Percentiles rank a stretch among this genome's conserved stretches.
These are phyloP conservation scores for Xylariaceae sp. DNA, from an alignment of 2,329 filamentous ascomycete species.

Conservation along the genomic window DNA sequence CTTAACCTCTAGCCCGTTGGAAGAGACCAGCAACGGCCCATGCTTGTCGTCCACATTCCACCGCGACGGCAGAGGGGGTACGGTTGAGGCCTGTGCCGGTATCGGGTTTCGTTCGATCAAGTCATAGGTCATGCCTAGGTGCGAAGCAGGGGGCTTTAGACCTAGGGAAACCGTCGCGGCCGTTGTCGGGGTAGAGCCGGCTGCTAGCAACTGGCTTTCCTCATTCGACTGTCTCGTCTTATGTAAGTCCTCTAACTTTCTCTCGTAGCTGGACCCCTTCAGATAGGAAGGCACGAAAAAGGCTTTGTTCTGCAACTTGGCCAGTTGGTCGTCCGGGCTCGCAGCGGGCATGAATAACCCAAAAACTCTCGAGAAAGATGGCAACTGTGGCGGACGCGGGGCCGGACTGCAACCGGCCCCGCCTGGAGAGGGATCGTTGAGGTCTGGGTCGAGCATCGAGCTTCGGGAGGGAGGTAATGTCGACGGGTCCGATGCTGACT, in stretches of 20 bases:
- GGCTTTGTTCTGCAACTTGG: constrained; percentile 32
- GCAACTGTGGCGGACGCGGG: constrained; percentile 32
- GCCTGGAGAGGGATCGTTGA: constrained; percentile 25
- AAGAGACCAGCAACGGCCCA: constrained; percentile 64
- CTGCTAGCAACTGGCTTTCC: constrained; percentile 42
- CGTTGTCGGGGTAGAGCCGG: constrained; percentile 17
- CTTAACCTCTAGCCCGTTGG: constrained; percentile 68
- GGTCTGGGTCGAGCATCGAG: constrained; percentile 32
- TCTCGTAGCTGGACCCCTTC: constrained; percentile 68
- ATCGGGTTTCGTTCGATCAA: constrained; percentile 70
- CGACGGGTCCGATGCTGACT: constrained; percentile 29
- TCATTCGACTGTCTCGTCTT: constrained; percentile 51
- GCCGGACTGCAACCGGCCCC: constrained; percentile 22
- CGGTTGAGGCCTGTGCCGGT: constrained; percentile 50
- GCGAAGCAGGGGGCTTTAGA: constrained; percentile 53
- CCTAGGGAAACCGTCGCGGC: constrained; percentile 38
- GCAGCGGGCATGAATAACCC: constrained; percentile 39
- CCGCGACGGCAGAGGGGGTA: constrained; percentile 68
- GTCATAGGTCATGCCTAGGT: constrained; percentile 77
- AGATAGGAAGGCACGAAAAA: constrained; percentile 88
- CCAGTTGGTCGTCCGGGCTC: constrained; percentile 19
- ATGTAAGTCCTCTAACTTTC: constrained; percentile 66
- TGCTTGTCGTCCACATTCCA: constrained; percentile 81
- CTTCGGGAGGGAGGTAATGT: constrained; percentile 22
- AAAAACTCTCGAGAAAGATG: constrained; percentile 49